Evolutionary conservation across 1,284 basidiomycete species (phyloP).

Genomic region (Sphaerobolus stellatus): DNA sequence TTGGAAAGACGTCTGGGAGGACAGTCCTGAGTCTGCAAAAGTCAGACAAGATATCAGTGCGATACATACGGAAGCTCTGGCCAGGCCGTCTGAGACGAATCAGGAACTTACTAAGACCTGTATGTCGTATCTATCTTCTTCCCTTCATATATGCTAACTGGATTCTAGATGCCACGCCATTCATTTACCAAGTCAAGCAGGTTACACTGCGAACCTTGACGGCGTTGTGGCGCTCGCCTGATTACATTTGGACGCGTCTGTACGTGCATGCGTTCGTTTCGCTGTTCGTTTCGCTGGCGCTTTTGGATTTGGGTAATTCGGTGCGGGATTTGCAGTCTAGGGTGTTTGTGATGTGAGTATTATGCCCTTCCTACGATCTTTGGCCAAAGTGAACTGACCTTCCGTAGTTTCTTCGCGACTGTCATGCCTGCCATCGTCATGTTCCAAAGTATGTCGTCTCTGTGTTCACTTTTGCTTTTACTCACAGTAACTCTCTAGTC

Average conservation of each 20-base stretch:
- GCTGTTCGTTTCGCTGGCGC: conserved; percentile 79
- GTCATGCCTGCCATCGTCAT: conserved; percentile 57
- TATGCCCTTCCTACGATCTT: neutral
- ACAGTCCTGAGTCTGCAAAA: conserved; percentile 37
- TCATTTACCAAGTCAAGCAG: conserved; percentile 74
- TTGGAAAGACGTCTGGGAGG: conserved; percentile 76
- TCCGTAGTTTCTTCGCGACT: conserved; percentile 60
- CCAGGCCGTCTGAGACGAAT: conserved; percentile 14
- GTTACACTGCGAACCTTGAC: conserved; percentile 74
- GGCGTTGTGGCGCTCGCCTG: conserved; percentile 80
- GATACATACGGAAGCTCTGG: conserved; percentile 33
- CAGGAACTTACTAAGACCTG: conserved; percentile 12
- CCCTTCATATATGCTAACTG: conserved; percentile 1
- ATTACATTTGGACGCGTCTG: conserved; percentile 81
- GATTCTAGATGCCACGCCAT: conserved; percentile 67
- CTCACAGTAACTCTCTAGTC: too few relatives aligned
- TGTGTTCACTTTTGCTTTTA: too few relatives aligned
- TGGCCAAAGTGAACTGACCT: neutral
- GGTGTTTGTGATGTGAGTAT: conserved; percentile 70
- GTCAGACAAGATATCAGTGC: conserved; percentile 33
- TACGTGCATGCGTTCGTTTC: conserved; percentile 79
- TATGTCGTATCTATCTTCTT: neutral
- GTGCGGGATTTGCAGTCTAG: conserved; percentile 80
- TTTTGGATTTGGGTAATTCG: conserved; percentile 73
- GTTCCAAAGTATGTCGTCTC: too few relatives aligned